phyloP scores from a whole-genome alignment of 2,329 filamentous ascomycete species.

The Scopulariopsis brevicaulis region DNA sequence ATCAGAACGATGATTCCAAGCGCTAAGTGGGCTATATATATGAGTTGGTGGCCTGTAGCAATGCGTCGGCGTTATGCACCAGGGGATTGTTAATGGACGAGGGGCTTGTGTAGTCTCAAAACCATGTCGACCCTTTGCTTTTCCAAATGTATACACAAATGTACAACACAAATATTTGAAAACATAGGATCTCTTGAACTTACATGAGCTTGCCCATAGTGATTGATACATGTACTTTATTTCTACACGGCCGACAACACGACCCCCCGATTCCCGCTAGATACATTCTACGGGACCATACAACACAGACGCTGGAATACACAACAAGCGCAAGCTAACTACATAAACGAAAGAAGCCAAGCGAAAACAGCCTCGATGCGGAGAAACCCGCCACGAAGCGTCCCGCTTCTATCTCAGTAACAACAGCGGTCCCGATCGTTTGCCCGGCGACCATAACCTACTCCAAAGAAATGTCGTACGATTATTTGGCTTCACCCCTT shows the following conservation, averaged over 20 bases:
- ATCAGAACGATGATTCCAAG: slow-evolving; percentile 1
- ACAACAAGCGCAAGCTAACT: not conserved
- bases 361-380: not conserved
- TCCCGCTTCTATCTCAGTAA: not conserved
- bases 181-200: no score
- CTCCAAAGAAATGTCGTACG: not conserved
- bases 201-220: not conserved
- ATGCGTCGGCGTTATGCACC: not conserved
- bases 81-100: not conserved
- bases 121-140: no score
- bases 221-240: not conserved
- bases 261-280: not conserved
- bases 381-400: not conserved
- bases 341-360: not conserved
- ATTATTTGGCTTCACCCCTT: not conserved
- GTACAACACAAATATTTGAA: no score
- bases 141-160: no score
- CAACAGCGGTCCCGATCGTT: not conserved
- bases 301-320: not conserved
- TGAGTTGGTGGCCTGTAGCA: not conserved
- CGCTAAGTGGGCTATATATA: not conserved
- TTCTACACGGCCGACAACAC: not conserved
- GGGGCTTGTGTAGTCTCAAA: no score
- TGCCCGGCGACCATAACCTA: not conserved
- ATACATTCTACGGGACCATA: not conserved